Evolutionary conservation across 768 basidiomycete genomes (phyloP), one percentile per base, ranked within the genome.

Genomic region (Xerocomellus intermedius): DNA sequence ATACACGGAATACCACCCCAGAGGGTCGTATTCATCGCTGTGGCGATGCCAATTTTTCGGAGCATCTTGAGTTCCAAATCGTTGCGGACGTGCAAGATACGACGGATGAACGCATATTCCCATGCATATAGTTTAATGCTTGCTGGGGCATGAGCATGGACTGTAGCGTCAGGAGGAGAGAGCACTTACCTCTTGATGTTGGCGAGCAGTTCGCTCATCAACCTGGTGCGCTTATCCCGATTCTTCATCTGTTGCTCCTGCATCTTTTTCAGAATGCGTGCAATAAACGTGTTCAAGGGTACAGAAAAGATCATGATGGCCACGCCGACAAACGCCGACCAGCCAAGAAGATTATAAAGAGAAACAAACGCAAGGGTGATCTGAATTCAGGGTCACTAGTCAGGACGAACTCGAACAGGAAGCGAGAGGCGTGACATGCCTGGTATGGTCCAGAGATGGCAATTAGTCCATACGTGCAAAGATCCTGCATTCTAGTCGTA

Each of bases 161-260:
- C n/a, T 16, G 13, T 7, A 8, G 0, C 4, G 10, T 19, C 4
- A 3, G 33, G 16, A 3, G 33, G 16, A 30, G 16, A 42, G 10
- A 26, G 14, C 14, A 24, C 58, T 44, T 38, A 83, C 87, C 86
- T 92, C 66, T 89, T 88, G 65, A 98, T 97, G 66, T 96, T 98
- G 54, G 84, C 81, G 6, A 98, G 75, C n/a, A 98, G 77, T 73
- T 98, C 95, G 60, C 83, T 94, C 95, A 98, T 97, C 42, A 95
- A 73, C 39, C 87, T 75, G 8, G 90, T 92, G 32, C 91, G 81
- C 61, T 82, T 79, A 65, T 95, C 94, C 56, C 93, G 82, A 70
- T 89, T 92, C 71, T 93, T 94, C 96, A 98, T 98, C 69, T 98
- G 94, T 61, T 84, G 64, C 59, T 89, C 82, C 65, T 97, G 92